A percentile compares a stretch with the other conserved stretches of the same genome.
phyloP scores from a whole-genome alignment of 108 stramenopile species.

The Cylindrotheca fusiformis region DNA sequence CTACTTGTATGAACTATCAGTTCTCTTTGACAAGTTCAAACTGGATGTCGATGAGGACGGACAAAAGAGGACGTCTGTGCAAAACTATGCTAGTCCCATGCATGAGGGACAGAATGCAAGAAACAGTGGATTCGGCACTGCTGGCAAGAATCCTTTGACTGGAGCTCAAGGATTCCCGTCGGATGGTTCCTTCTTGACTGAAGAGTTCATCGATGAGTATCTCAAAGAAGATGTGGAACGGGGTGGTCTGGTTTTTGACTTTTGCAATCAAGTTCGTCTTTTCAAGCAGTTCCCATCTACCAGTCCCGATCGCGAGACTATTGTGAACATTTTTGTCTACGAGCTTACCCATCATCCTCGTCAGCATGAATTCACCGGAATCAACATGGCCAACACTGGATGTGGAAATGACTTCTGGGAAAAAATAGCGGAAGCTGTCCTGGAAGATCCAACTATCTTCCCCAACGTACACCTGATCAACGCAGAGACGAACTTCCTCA shows the following conservation, averaged over 20 bases:
- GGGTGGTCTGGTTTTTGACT: conserved; percentile 28
- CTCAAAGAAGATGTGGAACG: conserved; percentile 26
- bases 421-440: conserved; percentile 12
- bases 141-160: conserved; percentile 17
- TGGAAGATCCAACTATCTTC: conserved; percentile 4
- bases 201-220: conserved; percentile 26
- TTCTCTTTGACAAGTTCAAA: conserved; percentile 27
- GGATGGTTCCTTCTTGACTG: conserved; percentile 30
- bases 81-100: neutral
- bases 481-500: conserved; percentile 35
- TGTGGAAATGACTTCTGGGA: conserved; percentile 26
- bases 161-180: conserved; percentile 26
- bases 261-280: conserved; percentile 25
- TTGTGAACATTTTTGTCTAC: conserved; percentile 34
- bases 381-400: conserved; percentile 37
- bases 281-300: conserved; percentile 34
- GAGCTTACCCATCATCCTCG: conserved; percentile 37
- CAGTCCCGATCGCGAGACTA: conserved; percentile 21
- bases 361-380: conserved; percentile 20
- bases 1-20: conserved; percentile 27
- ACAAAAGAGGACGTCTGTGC: neutral
- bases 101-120: neutral
- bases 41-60: conserved; percentile 15
- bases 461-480: conserved; percentile 39
- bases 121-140: conserved; percentile 1